Percentiles rank a stretch among this genome's conserved stretches.
phyloP scores from a whole-genome alignment of 768 basidiomycete species.

The Pulveroboletus frians region DNA sequence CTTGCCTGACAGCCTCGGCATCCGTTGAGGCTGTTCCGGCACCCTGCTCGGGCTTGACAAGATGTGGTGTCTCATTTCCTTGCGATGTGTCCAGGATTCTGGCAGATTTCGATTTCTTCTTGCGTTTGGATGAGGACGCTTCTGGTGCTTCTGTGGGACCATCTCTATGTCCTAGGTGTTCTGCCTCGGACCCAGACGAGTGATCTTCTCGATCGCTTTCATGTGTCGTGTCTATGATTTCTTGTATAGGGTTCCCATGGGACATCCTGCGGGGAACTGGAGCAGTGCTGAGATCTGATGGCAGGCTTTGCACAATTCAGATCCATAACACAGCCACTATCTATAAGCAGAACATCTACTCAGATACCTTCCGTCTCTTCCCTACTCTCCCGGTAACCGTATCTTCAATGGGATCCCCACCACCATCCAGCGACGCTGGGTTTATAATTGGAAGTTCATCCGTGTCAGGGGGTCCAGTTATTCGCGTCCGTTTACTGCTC shows the following conservation, averaged over 20 bases:
- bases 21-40: conserved; percentile 42
- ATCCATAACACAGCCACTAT: conserved; percentile 17
- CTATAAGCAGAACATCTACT: neutral
- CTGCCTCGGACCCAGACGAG: conserved; percentile 30
- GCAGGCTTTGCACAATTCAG: neutral
- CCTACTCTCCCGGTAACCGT: conserved; percentile 41
- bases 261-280: conserved; percentile 18
- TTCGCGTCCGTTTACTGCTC: conserved; percentile 32
- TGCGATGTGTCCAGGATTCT: conserved; percentile 47
- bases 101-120: conserved; percentile 75
- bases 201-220: conserved; percentile 34
- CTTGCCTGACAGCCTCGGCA: conserved; percentile 61
- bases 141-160: conserved; percentile 16
- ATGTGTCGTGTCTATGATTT: conserved; percentile 37
- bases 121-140: conserved; percentile 49
- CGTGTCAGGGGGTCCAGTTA: conserved; percentile 5
- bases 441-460: conserved; percentile 7
- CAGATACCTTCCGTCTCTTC: conserved; percentile 28
- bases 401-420: neutral
- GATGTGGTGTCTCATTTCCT: conserved; percentile 51
- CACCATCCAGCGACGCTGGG: neutral
- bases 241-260: conserved; percentile 38
- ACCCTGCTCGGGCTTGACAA: conserved; percentile 53
- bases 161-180: conserved; percentile 15
- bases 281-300: neutral